Conservation (phyloP, 139 green algal genomes). For the Picochlorum sp. region DNA sequence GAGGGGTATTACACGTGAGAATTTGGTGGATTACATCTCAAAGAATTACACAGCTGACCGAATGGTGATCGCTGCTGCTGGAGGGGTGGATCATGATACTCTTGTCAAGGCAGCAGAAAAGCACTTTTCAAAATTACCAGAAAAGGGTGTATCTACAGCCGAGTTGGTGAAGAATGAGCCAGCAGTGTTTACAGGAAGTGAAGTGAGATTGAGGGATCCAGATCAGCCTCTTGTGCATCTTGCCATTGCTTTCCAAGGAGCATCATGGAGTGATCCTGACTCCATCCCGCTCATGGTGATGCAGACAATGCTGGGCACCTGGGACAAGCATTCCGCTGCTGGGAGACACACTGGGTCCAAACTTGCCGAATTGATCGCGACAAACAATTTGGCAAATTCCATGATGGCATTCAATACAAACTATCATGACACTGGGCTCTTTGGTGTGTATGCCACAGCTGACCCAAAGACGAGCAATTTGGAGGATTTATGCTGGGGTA, state of each 20-base stretch:
- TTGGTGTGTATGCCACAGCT: conserved; percentile 84
- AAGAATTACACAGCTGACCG: conserved; percentile 89
- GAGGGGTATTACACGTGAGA: conserved; percentile 64
- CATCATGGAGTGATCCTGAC: conserved; percentile 89
- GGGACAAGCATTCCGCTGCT: conserved; percentile 54
- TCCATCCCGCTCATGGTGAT: conserved; percentile 96
- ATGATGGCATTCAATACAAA: conserved; percentile 96
- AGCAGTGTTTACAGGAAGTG: conserved; percentile 86
- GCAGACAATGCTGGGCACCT: conserved; percentile 60
- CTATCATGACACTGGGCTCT: conserved; percentile 96
- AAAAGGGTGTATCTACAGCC: conserved; percentile 24
- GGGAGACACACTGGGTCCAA: conserved; percentile 21
- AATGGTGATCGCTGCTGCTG: conserved; percentile 81
- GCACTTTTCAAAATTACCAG: conserved; percentile 56
- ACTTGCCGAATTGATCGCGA: conserved; percentile 75
- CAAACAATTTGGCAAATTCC: conserved; percentile 74
- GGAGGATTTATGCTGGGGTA: conserved; percentile 54
- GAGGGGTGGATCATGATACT: conserved; percentile 89
- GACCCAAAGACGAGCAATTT: conserved; percentile 31
- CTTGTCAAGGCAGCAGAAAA: conserved; percentile 76
- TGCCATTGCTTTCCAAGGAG: conserved; percentile 89
- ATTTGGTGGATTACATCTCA: conserved; percentile 91
- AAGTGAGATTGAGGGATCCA: conserved; percentile 87
- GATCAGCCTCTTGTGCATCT: conserved; percentile 72
- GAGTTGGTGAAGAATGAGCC: conserved; percentile 65